phyloP scores from a whole-genome alignment of 2,329 filamentous ascomycete species.

The Colletotrichum sidae region DNA sequence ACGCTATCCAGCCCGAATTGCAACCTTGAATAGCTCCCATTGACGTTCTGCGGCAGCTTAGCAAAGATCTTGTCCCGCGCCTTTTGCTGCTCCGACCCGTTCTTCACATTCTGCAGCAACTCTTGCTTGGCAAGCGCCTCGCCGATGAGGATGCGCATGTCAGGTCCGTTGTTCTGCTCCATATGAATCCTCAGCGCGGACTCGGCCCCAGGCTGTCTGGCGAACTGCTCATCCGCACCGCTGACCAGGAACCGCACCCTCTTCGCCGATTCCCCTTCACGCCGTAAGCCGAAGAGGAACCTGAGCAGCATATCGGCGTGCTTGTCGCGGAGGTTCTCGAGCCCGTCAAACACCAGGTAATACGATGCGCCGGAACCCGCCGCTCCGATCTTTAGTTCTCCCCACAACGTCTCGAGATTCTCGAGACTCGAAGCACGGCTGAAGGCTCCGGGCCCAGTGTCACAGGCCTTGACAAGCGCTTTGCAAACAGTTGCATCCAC shows the following conservation, averaged over 20 bases:
- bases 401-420: background rate
- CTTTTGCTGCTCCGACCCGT: background rate
- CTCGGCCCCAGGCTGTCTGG: background rate
- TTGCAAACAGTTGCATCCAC: background rate
- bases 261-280: background rate
- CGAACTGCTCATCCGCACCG: background rate
- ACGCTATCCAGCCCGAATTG: background rate
- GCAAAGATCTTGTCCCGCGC: background rate
- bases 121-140: background rate
- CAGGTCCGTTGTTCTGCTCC: background rate
- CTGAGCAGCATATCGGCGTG: conserved; percentile 4
- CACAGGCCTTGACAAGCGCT: background rate
- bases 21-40: conserved; percentile 3
- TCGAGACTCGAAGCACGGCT: background rate
- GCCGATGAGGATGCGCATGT: conserved; percentile 2
- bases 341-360: conserved; percentile 1
- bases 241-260: background rate
- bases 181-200: background rate
- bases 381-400: conserved; percentile 6
- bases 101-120: background rate
- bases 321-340: background rate
- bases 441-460: background rate
- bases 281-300: background rate
- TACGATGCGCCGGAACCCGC: background rate
- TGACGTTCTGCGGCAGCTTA: background rate